phyloP scores from a whole-genome alignment of 257 asterid species.

The Solanum neorickii region DNA sequence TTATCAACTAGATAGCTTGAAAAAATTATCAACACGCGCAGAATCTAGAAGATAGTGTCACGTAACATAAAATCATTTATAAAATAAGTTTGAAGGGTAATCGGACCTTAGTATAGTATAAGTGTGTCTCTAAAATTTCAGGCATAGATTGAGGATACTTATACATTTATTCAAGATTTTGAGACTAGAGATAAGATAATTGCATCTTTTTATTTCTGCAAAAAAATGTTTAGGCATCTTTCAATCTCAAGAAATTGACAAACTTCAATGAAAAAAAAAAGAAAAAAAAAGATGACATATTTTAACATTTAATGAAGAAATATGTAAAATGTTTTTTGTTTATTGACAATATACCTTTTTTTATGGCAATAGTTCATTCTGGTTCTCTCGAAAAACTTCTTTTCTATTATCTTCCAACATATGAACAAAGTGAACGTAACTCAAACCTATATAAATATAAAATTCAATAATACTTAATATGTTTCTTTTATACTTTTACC shows the following conservation, averaged over 20 bases:
- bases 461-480: neutral
- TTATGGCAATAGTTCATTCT: neutral
- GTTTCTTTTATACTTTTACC: neutral
- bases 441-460: neutral
- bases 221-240: neutral
- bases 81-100: no score
- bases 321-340: neutral
- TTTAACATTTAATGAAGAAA: neutral
- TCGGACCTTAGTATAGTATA: no score
- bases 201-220: neutral
- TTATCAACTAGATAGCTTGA: no score
- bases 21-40: no score
- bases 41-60: no score
- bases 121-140: no score
- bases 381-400: no score
- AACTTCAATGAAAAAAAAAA: neutral
- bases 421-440: neutral
- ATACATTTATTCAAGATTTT: neutral
- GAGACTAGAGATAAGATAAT: neutral
- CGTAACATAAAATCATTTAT: no score
- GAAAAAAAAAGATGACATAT: no score
- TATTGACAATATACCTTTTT: neutral
- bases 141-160: fast-evolving
- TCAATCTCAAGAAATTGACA: neutral
- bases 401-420: neutral